Base-by-base conservation (phyloP, 2,329 filamentous ascomycete species). In the Aspergillus cejpii region DNA sequence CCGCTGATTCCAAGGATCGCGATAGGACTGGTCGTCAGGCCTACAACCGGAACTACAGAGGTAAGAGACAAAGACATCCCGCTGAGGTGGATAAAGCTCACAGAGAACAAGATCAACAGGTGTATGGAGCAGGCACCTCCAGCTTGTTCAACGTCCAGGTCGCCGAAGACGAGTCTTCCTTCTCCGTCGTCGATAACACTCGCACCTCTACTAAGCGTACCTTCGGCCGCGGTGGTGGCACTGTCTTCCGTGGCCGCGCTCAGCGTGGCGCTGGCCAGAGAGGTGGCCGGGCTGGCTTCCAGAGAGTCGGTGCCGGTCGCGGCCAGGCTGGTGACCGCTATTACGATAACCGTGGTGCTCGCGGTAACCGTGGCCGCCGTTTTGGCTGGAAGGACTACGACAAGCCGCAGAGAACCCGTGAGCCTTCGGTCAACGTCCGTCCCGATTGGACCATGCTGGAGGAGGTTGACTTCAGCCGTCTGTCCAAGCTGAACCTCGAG, bases 311-410 rank as follows among this genome's bases (percentile, higher is more conserved):
- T 50, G 80, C 79, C 50, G 77, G 81, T 53, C 78, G 81, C 61
- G 84, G 81, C 43, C 81, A 87, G 61, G 76, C 79, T 57, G 78
- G 66, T 45, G 76, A 78, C 53, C 72, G 74, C 50, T 77, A 77
- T 57, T 87, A 89, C 63, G 85, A 92, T 61, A 80, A 80, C 63
- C 77, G 83, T 49, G 84, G 78, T 42, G 77, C 83, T 43, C 82
- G 84, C 58, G 82, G 83, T 60, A 81, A 82, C 37, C 75, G 85
- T 54, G 83, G 87, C 49, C 84, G 92, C 56, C 83, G 92, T 58
- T 96, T 96, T 63, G 92, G 92, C 66, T 97, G 92, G 91, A 94
- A 92, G 73, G 92, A 98, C 68, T 95, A 89, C 67, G 92, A 98
- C 75, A 97, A 97, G 82, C 92, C 92, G 49, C 81, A 91, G 68